Evolutionary conservation across 2,329 filamentous ascomycete species (phyloP).

Genomic region (Colletotrichum nymphaeae): DNA sequence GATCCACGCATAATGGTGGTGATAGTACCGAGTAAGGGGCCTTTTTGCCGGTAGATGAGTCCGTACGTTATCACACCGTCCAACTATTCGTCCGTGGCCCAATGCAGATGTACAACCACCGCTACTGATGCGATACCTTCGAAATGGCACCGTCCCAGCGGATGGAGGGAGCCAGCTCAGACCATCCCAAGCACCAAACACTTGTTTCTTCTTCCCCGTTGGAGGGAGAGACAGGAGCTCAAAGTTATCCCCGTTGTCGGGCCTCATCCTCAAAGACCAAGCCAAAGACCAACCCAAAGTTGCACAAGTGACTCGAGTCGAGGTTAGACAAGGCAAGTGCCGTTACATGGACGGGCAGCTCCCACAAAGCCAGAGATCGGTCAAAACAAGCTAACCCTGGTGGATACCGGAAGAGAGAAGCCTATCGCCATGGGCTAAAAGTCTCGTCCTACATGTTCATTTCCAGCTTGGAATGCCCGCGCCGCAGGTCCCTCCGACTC

Average conservation of each 20-base stretch:
- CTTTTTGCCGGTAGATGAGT: background rate
- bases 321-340: background rate
- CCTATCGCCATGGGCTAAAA: slow-evolving; percentile 5
- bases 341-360: slow-evolving; percentile 7
- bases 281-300: slow-evolving; percentile 4
- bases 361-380: slow-evolving; percentile 28
- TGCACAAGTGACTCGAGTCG: background rate
- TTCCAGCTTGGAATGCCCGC: slow-evolving; percentile 7
- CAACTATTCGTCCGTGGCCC: background rate
- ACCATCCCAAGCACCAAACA: background rate
- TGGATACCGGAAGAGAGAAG: slow-evolving; percentile 24
- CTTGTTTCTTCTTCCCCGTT: slow-evolving; percentile 3
- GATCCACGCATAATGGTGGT: background rate
- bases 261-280: background rate
- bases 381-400: slow-evolving; percentile 32
- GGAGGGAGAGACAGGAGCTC: background rate
- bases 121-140: background rate
- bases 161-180: background rate
- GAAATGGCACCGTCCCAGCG: background rate
- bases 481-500: background rate
- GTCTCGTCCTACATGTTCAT: background rate
- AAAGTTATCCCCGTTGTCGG: background rate
- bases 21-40: background rate
- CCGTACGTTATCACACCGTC: background rate
- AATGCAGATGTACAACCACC: background rate